Percentiles rank a stretch among this genome's conserved stretches.
Evolutionary conservation across 768 basidiomycete genomes (phyloP).

Genomic region (Atractiella rhizophila): DNA sequence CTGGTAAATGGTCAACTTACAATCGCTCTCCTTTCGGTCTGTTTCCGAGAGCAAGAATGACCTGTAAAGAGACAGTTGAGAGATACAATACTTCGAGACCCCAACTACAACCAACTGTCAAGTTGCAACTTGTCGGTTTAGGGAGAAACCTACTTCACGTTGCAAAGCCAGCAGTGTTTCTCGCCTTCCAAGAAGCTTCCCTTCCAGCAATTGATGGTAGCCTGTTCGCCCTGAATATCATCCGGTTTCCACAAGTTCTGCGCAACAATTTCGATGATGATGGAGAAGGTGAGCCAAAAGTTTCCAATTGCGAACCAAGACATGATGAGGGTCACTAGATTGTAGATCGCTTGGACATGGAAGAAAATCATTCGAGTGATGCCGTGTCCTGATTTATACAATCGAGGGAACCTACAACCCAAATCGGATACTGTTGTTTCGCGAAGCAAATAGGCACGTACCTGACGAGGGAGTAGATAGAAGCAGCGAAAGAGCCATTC

Average conservation of each 20-base stretch:
- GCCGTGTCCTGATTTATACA: slow-evolving; percentile 59
- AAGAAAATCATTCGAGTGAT: slow-evolving; percentile 88
- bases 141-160: slow-evolving; percentile 4
- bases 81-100: slow-evolving; percentile 22
- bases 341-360: slow-evolving; percentile 76
- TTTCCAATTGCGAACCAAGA: slow-evolving; percentile 84
- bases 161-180: slow-evolving; percentile 11
- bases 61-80: slow-evolving; percentile 57
- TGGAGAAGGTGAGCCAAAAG: slow-evolving; percentile 16
- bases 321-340: slow-evolving; percentile 58
- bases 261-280: background rate
- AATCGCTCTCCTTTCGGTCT: slow-evolving; percentile 67
- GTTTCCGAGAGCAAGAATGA: slow-evolving; percentile 49
- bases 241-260: background rate
- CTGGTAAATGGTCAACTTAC: no score
- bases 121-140: background rate
- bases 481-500: slow-evolving; percentile 52
- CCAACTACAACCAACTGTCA: slow-evolving; percentile 5
- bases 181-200: slow-evolving; percentile 12
- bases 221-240: slow-evolving; percentile 10
- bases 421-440: background rate
- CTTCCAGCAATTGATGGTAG: slow-evolving; percentile 13
- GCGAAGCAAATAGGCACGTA: slow-evolving; percentile 2
- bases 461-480: slow-evolving; percentile 71
- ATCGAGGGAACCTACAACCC: slow-evolving; percentile 1